A percentile compares a stretch with the other conserved stretches of the same genome.
Evolutionary conservation across 1,284 basidiomycete genomes (phyloP).

Genomic region (Vanrija sp.): DNA sequence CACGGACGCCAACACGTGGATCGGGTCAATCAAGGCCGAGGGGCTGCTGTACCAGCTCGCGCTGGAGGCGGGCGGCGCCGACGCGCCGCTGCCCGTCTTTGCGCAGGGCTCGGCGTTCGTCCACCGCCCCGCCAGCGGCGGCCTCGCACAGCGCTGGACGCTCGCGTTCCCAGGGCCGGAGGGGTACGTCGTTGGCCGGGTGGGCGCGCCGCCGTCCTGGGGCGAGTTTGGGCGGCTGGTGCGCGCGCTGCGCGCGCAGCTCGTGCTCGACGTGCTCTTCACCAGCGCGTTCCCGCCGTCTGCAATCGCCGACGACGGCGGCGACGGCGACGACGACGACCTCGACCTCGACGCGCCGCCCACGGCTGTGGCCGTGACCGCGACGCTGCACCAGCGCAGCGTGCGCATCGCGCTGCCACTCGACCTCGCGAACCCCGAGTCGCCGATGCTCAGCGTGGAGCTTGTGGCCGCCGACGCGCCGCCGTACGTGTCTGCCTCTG

Average conservation of each 20-base stretch:
- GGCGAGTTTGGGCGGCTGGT: slow-evolving; percentile 14
- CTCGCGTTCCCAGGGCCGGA: slow-evolving; percentile 34
- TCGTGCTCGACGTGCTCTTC: slow-evolving; percentile 32
- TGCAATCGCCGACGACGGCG: slow-evolving; percentile 5
- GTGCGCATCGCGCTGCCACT: slow-evolving; percentile 2
- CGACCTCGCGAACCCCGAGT: neutral
- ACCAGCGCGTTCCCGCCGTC: slow-evolving; percentile 2
- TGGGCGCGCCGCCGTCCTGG: slow-evolving; percentile 20
- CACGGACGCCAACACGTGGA: slow-evolving; percentile 12
- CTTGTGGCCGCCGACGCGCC: neutral
- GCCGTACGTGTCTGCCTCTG: slow-evolving; percentile 4
- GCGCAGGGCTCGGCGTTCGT: slow-evolving; percentile 31
- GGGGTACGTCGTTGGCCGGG: slow-evolving; percentile 34
- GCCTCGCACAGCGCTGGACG: slow-evolving; percentile 34
- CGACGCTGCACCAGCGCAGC: slow-evolving; percentile 4
- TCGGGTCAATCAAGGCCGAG: slow-evolving; percentile 27
- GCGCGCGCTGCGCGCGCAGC: slow-evolving; percentile 25
- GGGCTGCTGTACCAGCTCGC: slow-evolving; percentile 23
- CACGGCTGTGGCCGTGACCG: slow-evolving; percentile 9
- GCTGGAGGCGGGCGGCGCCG: neutral
- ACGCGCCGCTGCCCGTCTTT: slow-evolving; percentile 15
- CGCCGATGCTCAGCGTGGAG: slow-evolving; percentile 3
- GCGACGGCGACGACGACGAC: slow-evolving; percentile 8
- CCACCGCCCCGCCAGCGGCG: slow-evolving; percentile 5
- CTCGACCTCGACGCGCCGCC: slow-evolving; percentile 2